Evolutionary conservation across 1,284 basidiomycete species (phyloP).

Genomic region (Phellinidium pouzarii): DNA sequence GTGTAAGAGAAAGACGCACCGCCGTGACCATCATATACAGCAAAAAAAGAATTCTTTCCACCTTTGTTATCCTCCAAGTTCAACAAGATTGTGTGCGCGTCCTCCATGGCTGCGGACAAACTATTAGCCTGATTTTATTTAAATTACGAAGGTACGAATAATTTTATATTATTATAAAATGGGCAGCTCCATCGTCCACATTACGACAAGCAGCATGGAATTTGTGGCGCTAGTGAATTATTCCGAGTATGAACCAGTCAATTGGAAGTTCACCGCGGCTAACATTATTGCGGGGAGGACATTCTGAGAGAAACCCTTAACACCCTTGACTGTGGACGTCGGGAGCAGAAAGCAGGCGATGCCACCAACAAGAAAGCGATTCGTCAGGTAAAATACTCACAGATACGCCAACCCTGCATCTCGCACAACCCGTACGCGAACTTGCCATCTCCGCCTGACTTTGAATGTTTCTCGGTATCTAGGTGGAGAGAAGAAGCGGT

Average conservation of each 20-base stretch:
- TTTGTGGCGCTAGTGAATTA: too few relatives aligned
- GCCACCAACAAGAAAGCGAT: slow-evolving; percentile 5
- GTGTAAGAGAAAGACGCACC: slow-evolving; percentile 52
- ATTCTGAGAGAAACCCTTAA: too few relatives aligned
- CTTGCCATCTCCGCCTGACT: slow-evolving; percentile 71
- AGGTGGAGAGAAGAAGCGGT: slow-evolving; percentile 17
- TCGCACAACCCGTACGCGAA: slow-evolving; percentile 84
- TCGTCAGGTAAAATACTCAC: slow-evolving; percentile 46
- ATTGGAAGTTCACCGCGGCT: too few relatives aligned
- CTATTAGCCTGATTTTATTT: slow-evolving; percentile 8
- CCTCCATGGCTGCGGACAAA: slow-evolving; percentile 82
- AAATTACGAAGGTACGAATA: slow-evolving; percentile 5
- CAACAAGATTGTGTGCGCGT: slow-evolving; percentile 85
- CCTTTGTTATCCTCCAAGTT: slow-evolving; percentile 47
- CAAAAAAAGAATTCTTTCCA: slow-evolving; percentile 75
- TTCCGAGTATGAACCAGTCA: too few relatives aligned
- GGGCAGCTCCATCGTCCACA: too few relatives aligned
- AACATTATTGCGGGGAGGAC: too few relatives aligned
- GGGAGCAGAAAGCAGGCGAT: not conserved
- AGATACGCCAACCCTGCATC: slow-evolving; percentile 99
- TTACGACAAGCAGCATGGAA: too few relatives aligned
- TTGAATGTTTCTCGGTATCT: slow-evolving; percentile 84
- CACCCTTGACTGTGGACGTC: not conserved
- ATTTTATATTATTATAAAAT: too few relatives aligned
- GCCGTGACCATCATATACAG: slow-evolving; percentile 98